phyloP scores from a whole-genome alignment of 805 yeast species.

The Kluyveromyces starmeri region DNA sequence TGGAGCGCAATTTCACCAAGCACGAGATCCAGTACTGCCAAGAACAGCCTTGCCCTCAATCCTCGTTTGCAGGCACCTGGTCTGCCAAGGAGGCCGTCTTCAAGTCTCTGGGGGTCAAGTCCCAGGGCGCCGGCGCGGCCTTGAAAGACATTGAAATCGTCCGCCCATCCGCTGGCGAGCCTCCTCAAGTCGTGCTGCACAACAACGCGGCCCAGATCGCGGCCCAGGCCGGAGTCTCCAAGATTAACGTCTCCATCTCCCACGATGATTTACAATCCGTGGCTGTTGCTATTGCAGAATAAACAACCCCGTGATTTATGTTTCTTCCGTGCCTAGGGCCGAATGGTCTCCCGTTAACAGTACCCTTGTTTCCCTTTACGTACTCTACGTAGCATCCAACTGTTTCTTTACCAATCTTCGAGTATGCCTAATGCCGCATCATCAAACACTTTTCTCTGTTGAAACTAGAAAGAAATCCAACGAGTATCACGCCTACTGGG shows the following conservation, averaged over 20 bases:
- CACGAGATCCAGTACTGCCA: conserved; percentile 73
- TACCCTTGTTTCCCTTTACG: no score
- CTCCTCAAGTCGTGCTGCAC: conserved; percentile 68
- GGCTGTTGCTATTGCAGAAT: conserved; percentile 72
- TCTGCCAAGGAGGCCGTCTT: conserved; percentile 98
- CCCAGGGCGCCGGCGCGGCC: conserved; percentile 93
- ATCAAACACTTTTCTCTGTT: no score
- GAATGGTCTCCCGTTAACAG: no score
- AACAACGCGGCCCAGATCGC: conserved; percentile 80
- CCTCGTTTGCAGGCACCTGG: conserved; percentile 97
- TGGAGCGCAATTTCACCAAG: conserved; percentile 84
- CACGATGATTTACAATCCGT: conserved; percentile 97
- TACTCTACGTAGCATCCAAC: no score
- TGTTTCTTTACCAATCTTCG: no score
- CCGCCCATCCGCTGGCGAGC: conserved; percentile 59
- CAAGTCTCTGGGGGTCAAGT: conserved; percentile 82
- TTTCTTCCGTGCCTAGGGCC: no score
- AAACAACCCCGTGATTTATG: no score
- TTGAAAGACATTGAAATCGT: conserved; percentile 83
- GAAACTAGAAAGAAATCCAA: no score
- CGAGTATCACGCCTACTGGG: no score
- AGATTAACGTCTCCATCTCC: conserved; percentile 80
- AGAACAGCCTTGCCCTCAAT: conserved; percentile 65
- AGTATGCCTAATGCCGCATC: no score
- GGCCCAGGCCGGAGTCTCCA: conserved; percentile 52